Base-by-base conservation (phyloP, 345 rosid species). In the Populus alba region DNA sequence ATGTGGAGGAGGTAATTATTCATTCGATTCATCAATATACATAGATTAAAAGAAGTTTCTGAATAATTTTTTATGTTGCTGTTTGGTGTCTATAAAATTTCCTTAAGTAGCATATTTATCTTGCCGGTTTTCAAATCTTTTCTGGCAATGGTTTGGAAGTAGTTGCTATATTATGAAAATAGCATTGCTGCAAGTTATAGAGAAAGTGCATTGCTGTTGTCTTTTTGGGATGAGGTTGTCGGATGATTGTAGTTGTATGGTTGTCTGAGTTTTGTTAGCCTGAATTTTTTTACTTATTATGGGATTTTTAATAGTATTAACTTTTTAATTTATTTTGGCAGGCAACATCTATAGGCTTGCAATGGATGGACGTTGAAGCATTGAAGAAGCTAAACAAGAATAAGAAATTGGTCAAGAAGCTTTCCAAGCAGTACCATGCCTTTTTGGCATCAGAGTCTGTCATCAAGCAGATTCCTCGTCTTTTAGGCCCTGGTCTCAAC, bases 1-100 rank as follows among this genome's bases (percentile, higher is more conserved):
- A 93, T 59, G 97, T 95, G 8, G 98, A 95, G 80, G 93, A 93
- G 97, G 97, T 95, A 67, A 76, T 41, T 49, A 9, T 59, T 31
- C 39, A 20, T 20, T 67, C 38, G 16, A 59, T 53, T 20, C 7
- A 18, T 18, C 59, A 7, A 53, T 6, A 20, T 20, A 53, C 59
- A 20, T 20, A 7, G n/a, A 53, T 53, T 53, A 7, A 53, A 53
- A 2, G 1, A 7, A 0, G 9, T 20, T 20, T 7, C 5, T 20
- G 59, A 53, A 53, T 20, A 7, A 59, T 59, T 59, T n/a, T 6
- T 9, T 13, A 23, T 23, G 27, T 47, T 47, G 16, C 18, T 12
- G 18, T 47, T 47, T 47, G 51, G 18, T 13, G 17, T 47, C 5
- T 47, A 15, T 47, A 47, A 12, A 47, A 13, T 47, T 18, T 47